phyloP scores from a whole-genome alignment of 768 basidiomycete genomes.

The Sporobolomyces pararoseus region DNA sequence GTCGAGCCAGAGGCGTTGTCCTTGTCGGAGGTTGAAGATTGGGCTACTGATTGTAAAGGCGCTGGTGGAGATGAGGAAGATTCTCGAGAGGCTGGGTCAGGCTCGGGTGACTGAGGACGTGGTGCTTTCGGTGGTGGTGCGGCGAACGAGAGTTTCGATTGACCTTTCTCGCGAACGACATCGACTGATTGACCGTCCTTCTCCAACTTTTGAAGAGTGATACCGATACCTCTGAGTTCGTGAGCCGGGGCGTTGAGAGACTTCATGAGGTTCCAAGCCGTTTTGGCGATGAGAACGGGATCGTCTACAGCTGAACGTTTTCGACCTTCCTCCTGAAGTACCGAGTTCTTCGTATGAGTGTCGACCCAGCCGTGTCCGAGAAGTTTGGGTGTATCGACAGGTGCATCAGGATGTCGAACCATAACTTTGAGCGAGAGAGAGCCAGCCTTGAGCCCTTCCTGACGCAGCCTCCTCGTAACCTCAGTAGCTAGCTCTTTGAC shows the following conservation, averaged over 20 bases:
- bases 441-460: slow-evolving; percentile 65
- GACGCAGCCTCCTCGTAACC: slow-evolving; percentile 67
- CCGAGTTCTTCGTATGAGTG: slow-evolving; percentile 66
- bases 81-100: background rate
- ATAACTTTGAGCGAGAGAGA: slow-evolving; percentile 81
- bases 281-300: slow-evolving; percentile 64
- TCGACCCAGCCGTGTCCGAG: slow-evolving; percentile 85
- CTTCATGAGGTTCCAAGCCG: slow-evolving; percentile 70
- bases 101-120: too few relatives aligned
- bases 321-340: slow-evolving; percentile 53
- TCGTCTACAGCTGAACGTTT: slow-evolving; percentile 62
- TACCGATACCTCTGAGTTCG: slow-evolving; percentile 86
- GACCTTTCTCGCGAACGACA: slow-evolving; percentile 28
- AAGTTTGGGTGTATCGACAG: slow-evolving; percentile 86
- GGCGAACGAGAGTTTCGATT: slow-evolving; percentile 30
- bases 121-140: too few relatives aligned
- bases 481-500: slow-evolving; percentile 71
- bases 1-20: background rate
- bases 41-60: background rate
- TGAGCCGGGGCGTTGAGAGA: slow-evolving; percentile 72
- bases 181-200: slow-evolving; percentile 27
- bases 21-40: background rate
- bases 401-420: slow-evolving; percentile 78
- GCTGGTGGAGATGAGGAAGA: background rate
- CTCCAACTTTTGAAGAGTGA: slow-evolving; percentile 87